Base-by-base conservation (phyloP, 164 flowering plant genomes). In the Berberis vulgaris region DNA sequence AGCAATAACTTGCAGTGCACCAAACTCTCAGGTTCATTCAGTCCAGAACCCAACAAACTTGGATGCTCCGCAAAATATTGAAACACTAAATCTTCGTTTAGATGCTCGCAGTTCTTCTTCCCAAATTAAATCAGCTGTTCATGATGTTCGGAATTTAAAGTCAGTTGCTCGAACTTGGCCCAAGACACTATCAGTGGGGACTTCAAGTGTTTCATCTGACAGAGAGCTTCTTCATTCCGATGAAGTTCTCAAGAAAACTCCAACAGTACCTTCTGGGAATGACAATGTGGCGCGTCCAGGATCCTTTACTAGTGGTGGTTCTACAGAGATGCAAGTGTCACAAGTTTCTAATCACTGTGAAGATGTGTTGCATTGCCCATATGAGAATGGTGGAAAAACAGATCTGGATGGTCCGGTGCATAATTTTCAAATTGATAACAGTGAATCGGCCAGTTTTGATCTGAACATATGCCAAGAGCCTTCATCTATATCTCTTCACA, bases 251-350 rank as follows among this genome's bases (percentile, higher is more conserved):
- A 65, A 62, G 63, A 61, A 66, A 46, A 46, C 53, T 46, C 57
- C 59, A 7, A 53, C 46, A 44, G 61, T 71, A 26, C 49, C 55
- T 56, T 57, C 64, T 74, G 74, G 45, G 41, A 75, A 69, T 40
- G 47, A 45, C 40, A n/a, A 60, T 52, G 65, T 54, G 40, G 58
- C 43, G 9, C 1, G 45, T 67, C 69, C 61, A 62, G 72, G 73
- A 46, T 59, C 59, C 60, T 68, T 64, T 26, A 54, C 65, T 2
- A 61, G 71, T 67, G 64, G 71, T 69, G 64, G 64, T 72, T 69
- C 74, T 43, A 40, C 62, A 54, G 78, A 62, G 54, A 67, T 70
- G 71, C 79, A 65, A 47, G 63, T 56, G 4, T 72, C 76, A 49
- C 74, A 76, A 66, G 74, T 46, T 69, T 67, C 50, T 59, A 57